Evolutionary conservation across 2,329 filamentous ascomycete species (phyloP), one percentile per base, ranked within the genome.

Genomic region (Aspergillus calidoustus): DNA sequence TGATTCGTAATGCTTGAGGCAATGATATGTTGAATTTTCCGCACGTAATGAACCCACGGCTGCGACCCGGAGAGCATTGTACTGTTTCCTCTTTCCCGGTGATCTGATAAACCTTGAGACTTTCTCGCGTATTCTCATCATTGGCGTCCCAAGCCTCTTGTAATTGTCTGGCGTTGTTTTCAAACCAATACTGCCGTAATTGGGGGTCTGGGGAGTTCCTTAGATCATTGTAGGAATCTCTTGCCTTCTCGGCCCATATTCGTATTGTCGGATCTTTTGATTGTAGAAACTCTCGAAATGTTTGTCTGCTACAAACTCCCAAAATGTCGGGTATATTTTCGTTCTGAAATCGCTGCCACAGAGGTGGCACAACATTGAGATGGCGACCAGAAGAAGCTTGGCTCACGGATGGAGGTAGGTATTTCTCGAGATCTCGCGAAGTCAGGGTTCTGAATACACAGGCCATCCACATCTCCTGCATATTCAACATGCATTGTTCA

Each of bases 391-490:
- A 30, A 59, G 59, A 66, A 9, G 58, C 17, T 7, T 25, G 22
- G 2, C 44, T 47, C 6, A 54, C 23, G 19, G 7, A 23, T 22
- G 52, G 13, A 2, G 59, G 59, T 15, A 66, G 38, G 38, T 60
- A 62, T 34, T 63, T 49, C 23, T 53, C 54, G n/a, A 66, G 25
- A 23, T 60, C 46, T 23, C 55, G 48, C 48, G 15, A 66, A 28
- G 19, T 19, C 19, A 19, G 19, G n/a, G 62, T 64, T 48, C 64
- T 59, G 22, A 64, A 66, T 2, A 61, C 17, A 23, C 56, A 49
- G 22, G 59, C 30, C 59, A 59, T 62, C 59, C 59, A 64, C 51
- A 66, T 66, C 38, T 62, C 64, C 46, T 49, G 34, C 4, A 66
- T 31, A 49, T 62, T 64, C 3, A 66, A 28, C 17, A 64, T 13